A percentile compares a stretch with the other conserved stretches of the same genome.
Conservation (phyloP, 169 alveolate genomes). For the Plasmodium vivax region DNA sequence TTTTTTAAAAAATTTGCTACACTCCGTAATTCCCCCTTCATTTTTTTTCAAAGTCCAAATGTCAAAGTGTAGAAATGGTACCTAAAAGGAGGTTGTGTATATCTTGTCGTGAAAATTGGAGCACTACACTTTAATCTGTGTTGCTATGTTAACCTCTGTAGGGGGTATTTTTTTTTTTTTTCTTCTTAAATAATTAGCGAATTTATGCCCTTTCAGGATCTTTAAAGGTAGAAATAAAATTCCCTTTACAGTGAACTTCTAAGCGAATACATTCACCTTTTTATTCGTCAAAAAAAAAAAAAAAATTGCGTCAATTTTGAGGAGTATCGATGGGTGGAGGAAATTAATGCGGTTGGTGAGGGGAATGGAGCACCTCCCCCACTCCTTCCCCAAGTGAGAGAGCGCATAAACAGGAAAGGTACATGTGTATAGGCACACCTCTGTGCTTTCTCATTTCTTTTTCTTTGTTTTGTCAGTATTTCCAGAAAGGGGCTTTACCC, state of each 20-base stretch:
- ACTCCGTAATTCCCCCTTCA: not conserved
- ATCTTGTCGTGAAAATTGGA: not conserved
- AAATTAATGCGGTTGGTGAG: not conserved
- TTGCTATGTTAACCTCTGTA: not conserved
- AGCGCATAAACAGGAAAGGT: not conserved
- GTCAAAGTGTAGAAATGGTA: not conserved
- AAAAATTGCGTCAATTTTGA: not conserved
- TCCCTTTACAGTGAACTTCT: not conserved
- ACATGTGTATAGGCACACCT: not conserved
- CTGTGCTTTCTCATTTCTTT: not conserved
- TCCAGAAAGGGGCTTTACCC: not conserved
- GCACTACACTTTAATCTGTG: not conserved
- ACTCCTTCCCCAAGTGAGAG: not conserved
- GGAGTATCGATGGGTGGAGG: not conserved
- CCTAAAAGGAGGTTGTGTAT: not conserved
- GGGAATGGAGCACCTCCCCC: not conserved
- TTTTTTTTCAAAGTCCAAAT: not conserved
- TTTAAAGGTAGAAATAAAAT: not conserved
- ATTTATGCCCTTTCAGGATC: not conserved
- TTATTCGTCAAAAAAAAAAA: too few relatives aligned
- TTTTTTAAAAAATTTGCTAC: constrained; percentile 26
- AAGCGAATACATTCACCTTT: not conserved
- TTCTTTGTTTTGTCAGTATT: not conserved
- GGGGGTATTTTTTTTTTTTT: not conserved
- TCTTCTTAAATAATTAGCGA: not conserved